Base-by-base conservation (phyloP, 768 basidiomycete genomes). In the Hemileccinum rubropunctum region DNA sequence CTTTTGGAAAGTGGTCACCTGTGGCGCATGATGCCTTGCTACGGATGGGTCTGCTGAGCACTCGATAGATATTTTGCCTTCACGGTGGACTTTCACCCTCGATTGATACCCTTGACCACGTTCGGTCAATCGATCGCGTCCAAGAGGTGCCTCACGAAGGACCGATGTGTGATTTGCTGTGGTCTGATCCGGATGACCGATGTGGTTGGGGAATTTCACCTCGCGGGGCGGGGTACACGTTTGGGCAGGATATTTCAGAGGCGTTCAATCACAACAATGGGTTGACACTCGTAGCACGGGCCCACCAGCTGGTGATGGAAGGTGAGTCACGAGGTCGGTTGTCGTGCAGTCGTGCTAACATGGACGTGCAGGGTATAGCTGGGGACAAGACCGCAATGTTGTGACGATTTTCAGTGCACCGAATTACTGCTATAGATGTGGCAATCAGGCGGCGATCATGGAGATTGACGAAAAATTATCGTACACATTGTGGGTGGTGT, bases 201-300 rank as follows among this genome's bases (percentile, higher is more conserved):
- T 97, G 94, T 68, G 97, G 97, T 38, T 99, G 97, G 97, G 97
- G 97, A 28, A 98, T 98, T 62, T 95, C 93, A 62, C 97, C 97
- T 26, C 88, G 97, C 67, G 97, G 97, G 54, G 97, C 97, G 41
- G 97, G 97, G 11, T 99, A 98, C 70, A 98, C 95, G 11, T 99
- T 99, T 67, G 97, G 97, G 36, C 95, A 98, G 70, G 97, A 99
- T 65, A 99, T 99, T 53, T 93, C 91, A 42, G 95, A 98, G 71
- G 95, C 95, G 28, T 98, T 98, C 76, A 98, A 98, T 71, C 97
- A 99, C 71, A 98, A 98, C 71, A 99, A 99, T 64, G 97, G 95
- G 13, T 74, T 99, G 47, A 98, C 95, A 41, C 81, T 99, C 44
- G 91, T 98, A 52, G 94, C 92, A 40, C 83, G 92, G 61, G 92